phyloP scores from a whole-genome alignment of 371 early-diverging fungal genomes.

The Sporodiniella umbellata region DNA sequence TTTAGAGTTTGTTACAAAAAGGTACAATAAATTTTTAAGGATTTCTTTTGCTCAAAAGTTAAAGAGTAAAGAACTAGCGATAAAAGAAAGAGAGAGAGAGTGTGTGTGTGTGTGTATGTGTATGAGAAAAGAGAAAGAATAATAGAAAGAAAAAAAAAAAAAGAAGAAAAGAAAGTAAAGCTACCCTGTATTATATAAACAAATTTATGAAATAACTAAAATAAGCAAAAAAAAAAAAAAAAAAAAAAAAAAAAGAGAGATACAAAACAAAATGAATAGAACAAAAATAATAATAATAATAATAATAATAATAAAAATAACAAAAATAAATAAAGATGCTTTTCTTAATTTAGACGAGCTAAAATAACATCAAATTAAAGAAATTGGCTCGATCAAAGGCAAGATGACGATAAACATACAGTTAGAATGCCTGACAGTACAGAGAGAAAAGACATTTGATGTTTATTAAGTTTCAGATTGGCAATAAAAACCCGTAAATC shows the following conservation, averaged over 20 bases:
- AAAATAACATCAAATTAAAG: background rate
- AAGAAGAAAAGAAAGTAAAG: slow-evolving; percentile 1
- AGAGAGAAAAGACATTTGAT: too few species aligned
- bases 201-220: slow-evolving; percentile 2
- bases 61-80: background rate
- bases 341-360: background rate
- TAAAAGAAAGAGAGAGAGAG: background rate
- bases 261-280: background rate
- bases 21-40: too few species aligned
- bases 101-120: background rate
- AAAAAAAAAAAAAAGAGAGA: slow-evolving; percentile 5
- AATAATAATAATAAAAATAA: slow-evolving; percentile 10
- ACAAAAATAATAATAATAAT: background rate
- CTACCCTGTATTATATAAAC: background rate
- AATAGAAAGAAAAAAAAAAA: background rate
- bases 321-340: slow-evolving; percentile 1
- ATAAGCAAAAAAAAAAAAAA: slow-evolving; percentile 11
- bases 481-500: too few species aligned
- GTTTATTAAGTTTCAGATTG: too few species aligned
- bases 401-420: slow-evolving; percentile 10
- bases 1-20: too few species aligned
- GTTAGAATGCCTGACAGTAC: too few species aligned
- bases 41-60: too few species aligned
- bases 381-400: slow-evolving; percentile 11
- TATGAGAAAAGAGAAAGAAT: background rate